Percentiles rank a stretch among this genome's conserved stretches.
Conservation (phyloP, 352 stramenopile genomes). For the Phytophthora sansomeana region DNA sequence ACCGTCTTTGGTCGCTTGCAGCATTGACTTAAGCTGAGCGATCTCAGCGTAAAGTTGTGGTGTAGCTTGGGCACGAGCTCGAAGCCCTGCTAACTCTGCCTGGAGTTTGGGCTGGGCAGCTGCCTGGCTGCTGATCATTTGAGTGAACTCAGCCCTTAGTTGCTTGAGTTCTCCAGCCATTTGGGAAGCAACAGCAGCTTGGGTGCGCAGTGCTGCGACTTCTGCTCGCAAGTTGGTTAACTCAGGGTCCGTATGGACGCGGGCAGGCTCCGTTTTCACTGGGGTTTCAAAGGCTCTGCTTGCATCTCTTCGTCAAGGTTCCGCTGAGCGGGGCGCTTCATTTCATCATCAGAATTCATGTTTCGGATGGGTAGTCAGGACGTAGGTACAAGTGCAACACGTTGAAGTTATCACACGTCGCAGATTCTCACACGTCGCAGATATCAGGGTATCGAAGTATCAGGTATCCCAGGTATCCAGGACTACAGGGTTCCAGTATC, state of each 20-base stretch:
- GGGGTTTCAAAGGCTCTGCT: background rate
- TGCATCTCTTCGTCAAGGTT: background rate
- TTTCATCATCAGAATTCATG: background rate
- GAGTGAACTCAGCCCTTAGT: background rate
- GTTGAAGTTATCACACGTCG: constrained; percentile 5
- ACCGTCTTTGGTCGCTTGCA: too few species aligned
- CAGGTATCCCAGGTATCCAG: background rate
- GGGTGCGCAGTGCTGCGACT: too few species aligned
- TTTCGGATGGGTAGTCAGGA: background rate
- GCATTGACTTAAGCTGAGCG: background rate
- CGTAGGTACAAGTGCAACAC: background rate
- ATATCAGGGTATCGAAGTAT: background rate
- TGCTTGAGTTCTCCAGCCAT: background rate
- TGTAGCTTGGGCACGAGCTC: background rate
- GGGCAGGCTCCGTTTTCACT: background rate
- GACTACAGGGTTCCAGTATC: background rate
- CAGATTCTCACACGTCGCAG: constrained; percentile 3
- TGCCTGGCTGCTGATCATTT: background rate
- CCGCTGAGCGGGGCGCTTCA: background rate
- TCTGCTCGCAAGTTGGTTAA: too few species aligned
- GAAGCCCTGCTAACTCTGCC: background rate
- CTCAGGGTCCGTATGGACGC: too few species aligned
- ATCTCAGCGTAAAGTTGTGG: constrained; percentile 8
- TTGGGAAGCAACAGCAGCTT: too few species aligned
- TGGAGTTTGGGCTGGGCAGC: background rate